Evolutionary conservation across 2,329 filamentous ascomycete genomes (phyloP).

Genomic region (Aphanocladium album): DNA sequence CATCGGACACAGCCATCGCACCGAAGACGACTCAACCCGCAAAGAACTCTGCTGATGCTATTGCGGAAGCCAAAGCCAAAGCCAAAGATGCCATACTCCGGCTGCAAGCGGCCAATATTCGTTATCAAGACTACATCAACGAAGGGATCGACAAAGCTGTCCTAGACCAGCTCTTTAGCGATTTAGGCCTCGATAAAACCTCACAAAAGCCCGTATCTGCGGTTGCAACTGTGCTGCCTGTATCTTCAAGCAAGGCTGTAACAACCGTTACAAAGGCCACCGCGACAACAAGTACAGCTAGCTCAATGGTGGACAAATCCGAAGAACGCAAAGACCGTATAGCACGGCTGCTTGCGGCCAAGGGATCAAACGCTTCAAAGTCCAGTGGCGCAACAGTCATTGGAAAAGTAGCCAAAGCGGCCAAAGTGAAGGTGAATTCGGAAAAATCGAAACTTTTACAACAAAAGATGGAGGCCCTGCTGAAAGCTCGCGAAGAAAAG

Average conservation of each 20-base stretch:
- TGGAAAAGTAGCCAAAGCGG: conserved; percentile 18
- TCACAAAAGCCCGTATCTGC: neutral
- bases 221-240: neutral
- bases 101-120: conserved; percentile 61
- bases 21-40: neutral
- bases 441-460: conserved; percentile 70
- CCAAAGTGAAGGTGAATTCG: conserved; percentile 46
- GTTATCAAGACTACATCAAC: conserved; percentile 66
- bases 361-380: conserved; percentile 48
- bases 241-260: neutral
- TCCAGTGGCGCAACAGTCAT: conserved; percentile 13
- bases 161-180: conserved; percentile 60
- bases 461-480: conserved; percentile 72
- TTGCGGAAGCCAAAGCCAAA: conserved; percentile 45
- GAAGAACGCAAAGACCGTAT: conserved; percentile 72
- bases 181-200: conserved; percentile 55
- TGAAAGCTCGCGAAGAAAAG: conserved; percentile 48
- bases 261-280: neutral
- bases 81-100: conserved; percentile 64
- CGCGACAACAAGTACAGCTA: neutral
- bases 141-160: conserved; percentile 65
- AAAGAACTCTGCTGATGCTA: neutral
- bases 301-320: conserved; percentile 28
- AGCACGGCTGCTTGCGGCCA: conserved; percentile 69
- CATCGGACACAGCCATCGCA: neutral